Evolutionary conservation across 2,329 filamentous ascomycete genomes (phyloP), one percentile per base, ranked within the genome.

Genomic region (Paraphoma sp.): DNA sequence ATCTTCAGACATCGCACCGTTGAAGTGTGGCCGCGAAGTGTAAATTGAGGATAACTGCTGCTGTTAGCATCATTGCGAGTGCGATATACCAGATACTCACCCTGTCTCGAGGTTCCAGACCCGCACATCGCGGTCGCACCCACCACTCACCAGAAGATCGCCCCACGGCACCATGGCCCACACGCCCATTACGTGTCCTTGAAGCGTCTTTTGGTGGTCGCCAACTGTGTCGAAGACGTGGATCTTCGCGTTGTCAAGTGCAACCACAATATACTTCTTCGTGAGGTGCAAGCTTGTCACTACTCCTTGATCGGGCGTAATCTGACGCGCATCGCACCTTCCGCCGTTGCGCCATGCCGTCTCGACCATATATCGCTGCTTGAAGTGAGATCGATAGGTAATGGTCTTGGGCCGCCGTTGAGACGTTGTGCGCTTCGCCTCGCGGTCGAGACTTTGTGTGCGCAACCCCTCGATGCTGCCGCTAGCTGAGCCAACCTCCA

Each of bases 121-220:
- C 54, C 95, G 86, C 29, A 99, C 95, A 73, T 99, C 95, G 58
- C 95, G 87, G 79, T 99, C 95, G 75, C 95, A 99, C 6, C 95
- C 95, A 68, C 95, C 95, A 69, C 93, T 97, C 57, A 99, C 95
- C 59, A 99, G 84, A 51, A 92, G 90, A 75, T 99, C 94, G 57
- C 92, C 94, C 91, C 93, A 97, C 6, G 95, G 95, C 23, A 99
- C 93, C 94, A 99, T 98, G 47, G 95, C 95, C 95, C 95, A 99
- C 17, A 99, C 95, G 41, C 95, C 95, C 95, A 99, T 99, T 44
- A 98, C 91, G 79, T 99, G 95, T 10, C 95, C 95, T 72, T 95
- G 90, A 29, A 99, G 81, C 2, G 92, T 97, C 74, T 93, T 92
- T 68, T 96, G 88, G 62, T 92, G 88, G 66, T 93, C 89, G 33